These are phyloP conservation scores for Spencermartinsiella ligniputridi DNA, from an alignment of 1,139 yeast species.

Conservation along the genomic window DNA sequence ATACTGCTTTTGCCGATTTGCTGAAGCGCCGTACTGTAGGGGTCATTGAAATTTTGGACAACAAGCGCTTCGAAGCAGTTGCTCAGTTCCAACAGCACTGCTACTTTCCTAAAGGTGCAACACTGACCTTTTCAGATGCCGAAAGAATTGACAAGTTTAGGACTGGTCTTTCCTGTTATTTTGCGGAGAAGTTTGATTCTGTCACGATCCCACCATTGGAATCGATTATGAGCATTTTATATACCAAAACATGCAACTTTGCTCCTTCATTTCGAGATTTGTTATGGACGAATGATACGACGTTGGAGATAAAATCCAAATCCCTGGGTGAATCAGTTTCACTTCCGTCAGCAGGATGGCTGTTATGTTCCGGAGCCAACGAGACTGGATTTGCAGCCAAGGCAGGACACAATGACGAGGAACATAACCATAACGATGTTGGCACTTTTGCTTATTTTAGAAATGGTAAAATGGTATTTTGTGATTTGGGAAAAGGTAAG, in stretches of 20 bases:
- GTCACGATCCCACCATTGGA: neutral
- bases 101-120: neutral
- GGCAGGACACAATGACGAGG: neutral
- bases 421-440: neutral
- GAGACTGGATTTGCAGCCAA: slow-evolving; percentile 1
- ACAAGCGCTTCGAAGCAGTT: neutral
- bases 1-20: neutral
- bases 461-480: neutral
- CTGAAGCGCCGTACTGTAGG: neutral
- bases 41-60: neutral
- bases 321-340: neutral
- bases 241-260: neutral
- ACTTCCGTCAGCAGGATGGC: neutral
- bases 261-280: neutral
- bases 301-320: neutral
- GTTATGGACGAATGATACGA: neutral
- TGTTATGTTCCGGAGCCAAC: neutral
- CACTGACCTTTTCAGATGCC: neutral
- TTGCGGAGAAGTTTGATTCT: neutral
- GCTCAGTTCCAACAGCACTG: slow-evolving; percentile 1
- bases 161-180: neutral
- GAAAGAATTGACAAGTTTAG: neutral
- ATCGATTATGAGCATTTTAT: neutral
- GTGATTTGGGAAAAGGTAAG: neutral
- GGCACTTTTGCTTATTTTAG: neutral